Base-by-base conservation (phyloP, 805 yeast genomes). In the Isabelozyma pseudorhagii region DNA sequence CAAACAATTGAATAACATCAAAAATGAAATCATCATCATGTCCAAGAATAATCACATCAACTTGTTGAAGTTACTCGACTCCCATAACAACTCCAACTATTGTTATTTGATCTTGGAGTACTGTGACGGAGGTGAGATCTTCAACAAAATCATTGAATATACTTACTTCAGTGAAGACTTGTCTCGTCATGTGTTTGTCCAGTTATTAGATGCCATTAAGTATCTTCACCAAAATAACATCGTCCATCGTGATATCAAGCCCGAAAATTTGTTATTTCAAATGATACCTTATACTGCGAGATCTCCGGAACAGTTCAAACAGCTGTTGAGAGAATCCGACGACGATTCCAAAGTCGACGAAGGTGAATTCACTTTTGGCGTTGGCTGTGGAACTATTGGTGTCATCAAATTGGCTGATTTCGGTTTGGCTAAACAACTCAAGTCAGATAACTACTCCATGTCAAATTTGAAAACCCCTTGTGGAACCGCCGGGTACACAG, bases 241-340 rank as follows among this genome's bases (percentile, higher is more conserved):
- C 13, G 96, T 87, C 21, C 96, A 87, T 64, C 71, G 96, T 41
- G 96, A 87, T 63, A 87, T 87, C 59, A 87, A 87, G 66, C 96
- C 96, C 1, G 96, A 87, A 56, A 87, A 87, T 62, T 67, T 87
- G 43, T 68, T 87, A 40, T 88, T 85, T 62, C 75, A 78, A 42
- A 86, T 84, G 1, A 79, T 78, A 27, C 76, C 77, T 1, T 68
- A 71, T 47, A 53, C 70, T 5, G 78, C 80, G 3, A 62, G 82
- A 15, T 34, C 63, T 53, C 77, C 17, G 49, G 60, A 50, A 5
- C 67, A 71, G 40, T 64, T 62, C 40, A 51, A 68, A 28, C 40
- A 50, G 10, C 41, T 52, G 2, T 61, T 69, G 46, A 68, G 89
- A 36, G 68, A 68, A 46, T 78, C 84, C 0, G 90, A 84, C 58